Evolutionary conservation across 108 stramenopile species (phyloP).

Genomic region (Stephanodiscus triporus): DNA sequence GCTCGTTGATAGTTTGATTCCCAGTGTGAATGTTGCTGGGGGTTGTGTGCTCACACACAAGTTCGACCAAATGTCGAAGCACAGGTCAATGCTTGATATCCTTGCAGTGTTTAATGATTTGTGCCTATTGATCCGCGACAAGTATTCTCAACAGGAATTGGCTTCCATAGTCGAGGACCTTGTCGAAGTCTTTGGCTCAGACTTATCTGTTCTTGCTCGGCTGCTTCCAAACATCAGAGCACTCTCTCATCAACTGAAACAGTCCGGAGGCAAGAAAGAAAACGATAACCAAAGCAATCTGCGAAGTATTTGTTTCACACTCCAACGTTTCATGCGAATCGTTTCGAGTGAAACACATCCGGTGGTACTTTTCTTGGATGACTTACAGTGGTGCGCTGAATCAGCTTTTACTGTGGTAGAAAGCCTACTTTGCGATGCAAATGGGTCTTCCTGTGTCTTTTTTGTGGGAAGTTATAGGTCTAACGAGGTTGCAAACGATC

Average conservation of each 20-base stretch:
- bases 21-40: slow-evolving; percentile 1
- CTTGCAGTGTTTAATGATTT: slow-evolving; percentile 41
- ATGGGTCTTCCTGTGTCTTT: slow-evolving; percentile 28
- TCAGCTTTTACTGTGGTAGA: slow-evolving; percentile 33
- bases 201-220: slow-evolving; percentile 26
- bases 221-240: slow-evolving; percentile 32
- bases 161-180: slow-evolving; percentile 20
- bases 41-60: slow-evolving; percentile 28
- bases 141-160: neutral
- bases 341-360: slow-evolving; percentile 35
- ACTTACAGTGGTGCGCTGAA: slow-evolving; percentile 47
- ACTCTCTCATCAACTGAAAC: slow-evolving; percentile 6
- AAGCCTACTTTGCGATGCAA: slow-evolving; percentile 28
- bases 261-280: neutral
- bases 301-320: slow-evolving; percentile 37
- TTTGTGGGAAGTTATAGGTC: slow-evolving; percentile 47
- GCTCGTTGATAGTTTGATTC: slow-evolving; percentile 10
- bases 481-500: slow-evolving; percentile 38
- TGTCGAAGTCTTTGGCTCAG: slow-evolving; percentile 26
- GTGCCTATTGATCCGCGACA: slow-evolving; percentile 21
- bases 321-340: slow-evolving; percentile 40
- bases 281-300: slow-evolving; percentile 20
- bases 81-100: slow-evolving; percentile 24
- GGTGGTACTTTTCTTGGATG: slow-evolving; percentile 43
- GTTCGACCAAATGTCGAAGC: slow-evolving; percentile 46